Evolutionary conservation across 371 early-diverging fungal species (phyloP), one percentile per base, ranked within the genome.

Genomic region (Nosema granulosis): DNA sequence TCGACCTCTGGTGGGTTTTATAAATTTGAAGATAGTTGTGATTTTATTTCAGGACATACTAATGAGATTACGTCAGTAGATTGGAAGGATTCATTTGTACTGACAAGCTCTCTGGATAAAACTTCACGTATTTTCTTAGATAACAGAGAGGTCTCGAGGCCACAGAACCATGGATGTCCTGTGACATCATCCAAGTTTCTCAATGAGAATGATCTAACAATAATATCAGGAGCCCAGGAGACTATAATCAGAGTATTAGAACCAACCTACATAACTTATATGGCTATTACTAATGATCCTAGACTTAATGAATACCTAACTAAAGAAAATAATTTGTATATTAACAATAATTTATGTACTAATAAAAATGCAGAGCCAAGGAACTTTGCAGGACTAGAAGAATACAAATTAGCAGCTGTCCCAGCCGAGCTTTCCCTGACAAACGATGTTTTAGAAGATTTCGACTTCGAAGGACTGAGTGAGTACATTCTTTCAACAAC

Each of bases 41-140:
- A 51, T 28, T 77, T 74, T 57, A 59, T 71, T 26, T 68, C 75
- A 20, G 82, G 82, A 29, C 80, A 82, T 62, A 43, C 59, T 11
- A 65, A 59, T 38, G 78, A 65, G 67, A 66, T 80, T 37, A 66
- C 58, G n/a, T 67, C 58, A 28, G 49, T 80, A 11, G 81, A 77
- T 51, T 74, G 74, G 72, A 79, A 68, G 18, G 66, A 35, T 11
- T 31, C 63, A 22, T 71, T 68, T 67, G 12, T 82, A 0, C 29
- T 82, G 11, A 49, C 76, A 3, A 54, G 63, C 3, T 76, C 77
- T 35, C 57, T 76, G n/a, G 82, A 82, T 58, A 73, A 49, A 43
- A 82, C 82, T 12, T 49, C 72, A 0, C 31, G 82, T 31, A 77
- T 82, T 61, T 82, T 77, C 65, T 73, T 77, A 34, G 74, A 77